Evolutionary conservation across 1,284 basidiomycete species (phyloP).

Genomic region (Serendipita sp.): DNA sequence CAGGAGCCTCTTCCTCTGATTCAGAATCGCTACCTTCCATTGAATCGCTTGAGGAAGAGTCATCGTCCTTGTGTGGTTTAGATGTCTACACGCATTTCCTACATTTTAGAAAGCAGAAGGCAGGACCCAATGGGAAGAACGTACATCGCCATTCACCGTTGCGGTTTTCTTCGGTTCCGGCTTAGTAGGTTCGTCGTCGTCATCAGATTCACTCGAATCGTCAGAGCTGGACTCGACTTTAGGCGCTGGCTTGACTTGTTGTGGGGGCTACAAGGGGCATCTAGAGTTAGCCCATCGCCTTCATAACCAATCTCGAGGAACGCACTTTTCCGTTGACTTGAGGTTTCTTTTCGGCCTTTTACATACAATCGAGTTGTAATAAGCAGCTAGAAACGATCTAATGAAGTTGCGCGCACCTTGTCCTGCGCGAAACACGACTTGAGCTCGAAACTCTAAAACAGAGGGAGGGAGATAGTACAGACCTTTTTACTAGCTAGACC

Average conservation of each 20-base stretch:
- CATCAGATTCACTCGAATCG: background rate
- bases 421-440: background rate
- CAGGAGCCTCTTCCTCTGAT: constrained; percentile 10
- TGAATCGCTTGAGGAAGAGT: constrained; percentile 7
- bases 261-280: background rate
- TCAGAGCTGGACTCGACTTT: background rate
- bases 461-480: background rate
- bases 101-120: no score
- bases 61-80: background rate
- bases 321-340: background rate
- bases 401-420: background rate
- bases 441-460: background rate
- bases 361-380: background rate
- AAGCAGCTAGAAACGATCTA: background rate
- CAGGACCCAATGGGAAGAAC: no score
- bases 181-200: background rate
- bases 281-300: background rate
- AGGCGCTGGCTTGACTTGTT: background rate
- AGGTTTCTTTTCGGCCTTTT: background rate
- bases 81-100: background rate
- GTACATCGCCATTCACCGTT: background rate
- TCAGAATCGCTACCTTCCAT: constrained; percentile 9
- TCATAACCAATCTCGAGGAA: no score
- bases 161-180: background rate
- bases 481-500: background rate